A percentile compares a stretch with the other conserved stretches of the same genome.
These are phyloP conservation scores for Cryptosporidium ubiquitum DNA, from an alignment of 169 alveolate species.

Conservation along the genomic window DNA sequence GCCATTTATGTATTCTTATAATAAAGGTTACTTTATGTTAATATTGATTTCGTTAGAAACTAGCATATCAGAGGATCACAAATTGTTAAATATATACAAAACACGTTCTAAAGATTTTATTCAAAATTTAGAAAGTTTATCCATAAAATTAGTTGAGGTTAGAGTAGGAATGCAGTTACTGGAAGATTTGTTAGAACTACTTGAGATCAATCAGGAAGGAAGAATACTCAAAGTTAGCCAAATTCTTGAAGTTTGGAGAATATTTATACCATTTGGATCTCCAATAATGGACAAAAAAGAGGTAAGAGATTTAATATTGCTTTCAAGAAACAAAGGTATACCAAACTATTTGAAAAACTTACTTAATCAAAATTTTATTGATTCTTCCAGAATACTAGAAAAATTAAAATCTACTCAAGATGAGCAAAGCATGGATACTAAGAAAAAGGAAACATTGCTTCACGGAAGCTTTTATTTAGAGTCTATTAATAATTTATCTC, in stretches of 20 bases:
- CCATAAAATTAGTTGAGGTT: slow-evolving; percentile 4
- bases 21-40: slow-evolving; percentile 23
- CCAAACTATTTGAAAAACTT: slow-evolving; percentile 4
- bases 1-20: slow-evolving; percentile 57
- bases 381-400: not conserved
- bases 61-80: slow-evolving; percentile 1
- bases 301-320: not conserved
- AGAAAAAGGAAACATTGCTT: not conserved
- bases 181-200: slow-evolving; percentile 17
- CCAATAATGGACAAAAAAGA: slow-evolving; percentile 32
- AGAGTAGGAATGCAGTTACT: slow-evolving; percentile 32
- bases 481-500: not conserved
- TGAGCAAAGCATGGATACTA: not conserved
- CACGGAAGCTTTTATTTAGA: slow-evolving; percentile 21
- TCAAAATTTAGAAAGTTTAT: not conserved
- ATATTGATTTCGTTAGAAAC: slow-evolving; percentile 23
- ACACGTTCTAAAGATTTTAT: not conserved
- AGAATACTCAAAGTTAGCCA: not conserved
- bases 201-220: not conserved
- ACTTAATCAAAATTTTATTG: not conserved
- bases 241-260: slow-evolving; percentile 34
- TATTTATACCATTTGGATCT: slow-evolving; percentile 48
- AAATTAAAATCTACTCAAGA: not conserved
- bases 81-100: not conserved
- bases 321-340: not conserved